These are phyloP conservation scores for Fennellomyces sp. DNA, from an alignment of 371 early-diverging fungal genomes.

Conservation along the genomic window DNA sequence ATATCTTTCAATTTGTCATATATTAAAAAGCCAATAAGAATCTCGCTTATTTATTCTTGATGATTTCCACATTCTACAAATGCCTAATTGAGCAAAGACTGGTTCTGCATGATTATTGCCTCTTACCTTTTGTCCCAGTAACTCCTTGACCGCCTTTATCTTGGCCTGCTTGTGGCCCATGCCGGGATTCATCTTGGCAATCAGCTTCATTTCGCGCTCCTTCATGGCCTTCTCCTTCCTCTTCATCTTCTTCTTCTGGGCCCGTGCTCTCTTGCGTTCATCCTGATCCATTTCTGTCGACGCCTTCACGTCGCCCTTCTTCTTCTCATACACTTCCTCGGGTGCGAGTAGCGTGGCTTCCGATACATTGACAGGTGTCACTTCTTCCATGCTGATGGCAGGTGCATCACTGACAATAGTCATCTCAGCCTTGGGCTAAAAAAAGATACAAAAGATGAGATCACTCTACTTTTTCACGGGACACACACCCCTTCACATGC, in stretches of 20 bases:
- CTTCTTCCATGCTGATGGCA: constrained; percentile 94
- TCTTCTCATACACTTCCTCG: constrained; percentile 86
- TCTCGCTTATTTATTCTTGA: constrained; percentile 43
- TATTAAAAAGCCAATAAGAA: background rate
- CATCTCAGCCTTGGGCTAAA: constrained; percentile 70
- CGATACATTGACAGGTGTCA: constrained; percentile 87
- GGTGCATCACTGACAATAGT: constrained; percentile 82
- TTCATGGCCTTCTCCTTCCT: constrained; percentile 59
- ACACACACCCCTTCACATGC: background rate
- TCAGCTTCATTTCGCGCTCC: constrained; percentile 56
- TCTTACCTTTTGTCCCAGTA: constrained; percentile 63
- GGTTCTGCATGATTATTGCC: background rate
- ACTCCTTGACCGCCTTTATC: constrained; percentile 70
- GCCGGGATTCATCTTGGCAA: constrained; percentile 56
- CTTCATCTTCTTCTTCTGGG: constrained; percentile 68
- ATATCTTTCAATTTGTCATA: constrained; percentile 12
- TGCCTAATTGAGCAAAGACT: background rate
- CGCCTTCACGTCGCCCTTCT: constrained; percentile 61
- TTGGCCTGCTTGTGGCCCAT: constrained; percentile 59
- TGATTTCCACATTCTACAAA: constrained; percentile 54
- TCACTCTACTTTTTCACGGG: background rate
- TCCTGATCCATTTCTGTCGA: constrained; percentile 74
- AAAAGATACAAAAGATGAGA: background rate
- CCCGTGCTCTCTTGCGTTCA: constrained; percentile 73
- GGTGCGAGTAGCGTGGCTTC: constrained; percentile 87